Conservation (phyloP, 2,329 filamentous ascomycete genomes). For the Fusarium keratoplasticum region DNA sequence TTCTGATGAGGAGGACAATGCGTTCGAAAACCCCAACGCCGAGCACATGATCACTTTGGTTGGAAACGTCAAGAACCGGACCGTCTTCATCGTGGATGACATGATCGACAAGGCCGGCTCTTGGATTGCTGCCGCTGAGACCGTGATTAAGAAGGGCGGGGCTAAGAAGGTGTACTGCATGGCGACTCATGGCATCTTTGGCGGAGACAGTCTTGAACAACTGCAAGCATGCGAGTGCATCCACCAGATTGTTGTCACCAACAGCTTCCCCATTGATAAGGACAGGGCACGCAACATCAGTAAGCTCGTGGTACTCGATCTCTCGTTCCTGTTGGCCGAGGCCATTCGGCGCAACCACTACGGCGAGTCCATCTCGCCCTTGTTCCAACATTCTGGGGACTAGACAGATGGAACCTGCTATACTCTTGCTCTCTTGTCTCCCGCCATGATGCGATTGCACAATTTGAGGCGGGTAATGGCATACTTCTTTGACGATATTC, state of each 20-base stretch:
- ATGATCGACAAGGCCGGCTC: conserved; percentile 98
- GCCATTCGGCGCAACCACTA: conserved; percentile 97
- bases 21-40: conserved; percentile 80
- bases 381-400: conserved; percentile 76
- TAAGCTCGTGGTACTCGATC: conserved; percentile 90
- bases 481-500: conserved; percentile 29
- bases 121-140: conserved; percentile 98
- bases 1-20: conserved; percentile 93
- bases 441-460: conserved; percentile 16
- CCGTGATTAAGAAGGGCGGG: conserved; percentile 90
- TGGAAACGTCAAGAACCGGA: conserved; percentile 87
- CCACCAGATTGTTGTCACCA: conserved; percentile 93
- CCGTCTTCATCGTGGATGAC: conserved; percentile 96
- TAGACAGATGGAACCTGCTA: conserved; percentile 46
- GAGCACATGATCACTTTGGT: conserved; percentile 99
- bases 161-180: conserved; percentile 98
- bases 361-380: conserved; percentile 80
- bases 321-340: conserved; percentile 89
- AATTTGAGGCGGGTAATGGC: conserved; percentile 2
- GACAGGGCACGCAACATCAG: conserved; percentile 76
- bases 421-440: conserved; percentile 13
- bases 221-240: conserved; percentile 95
- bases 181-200: conserved; percentile 95
- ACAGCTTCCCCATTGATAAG: conserved; percentile 91
- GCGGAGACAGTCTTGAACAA: conserved; percentile 87